phyloP scores from a whole-genome alignment of 805 yeast species.

The Torulaspora gathmanii region DNA sequence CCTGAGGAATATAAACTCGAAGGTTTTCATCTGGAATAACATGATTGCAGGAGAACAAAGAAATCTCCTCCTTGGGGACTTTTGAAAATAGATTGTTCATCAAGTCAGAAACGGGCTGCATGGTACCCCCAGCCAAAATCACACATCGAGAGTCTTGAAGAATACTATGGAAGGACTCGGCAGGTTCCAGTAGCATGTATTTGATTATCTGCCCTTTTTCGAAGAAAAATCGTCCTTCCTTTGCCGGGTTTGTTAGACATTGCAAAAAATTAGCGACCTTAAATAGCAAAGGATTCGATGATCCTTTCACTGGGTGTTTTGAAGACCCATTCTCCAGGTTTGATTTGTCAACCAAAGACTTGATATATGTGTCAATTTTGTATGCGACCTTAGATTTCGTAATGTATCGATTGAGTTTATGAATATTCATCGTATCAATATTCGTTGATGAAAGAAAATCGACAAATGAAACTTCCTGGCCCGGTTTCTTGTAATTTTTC shows the following conservation, averaged over 20 bases:
- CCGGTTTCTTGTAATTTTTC: conserved; percentile 41
- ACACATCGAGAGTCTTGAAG: conserved; percentile 64
- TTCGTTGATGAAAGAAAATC: conserved; percentile 56
- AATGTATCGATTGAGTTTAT: conserved; percentile 60
- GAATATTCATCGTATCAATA: conserved; percentile 67
- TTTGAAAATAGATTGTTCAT: conserved; percentile 61
- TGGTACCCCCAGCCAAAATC: conserved; percentile 88
- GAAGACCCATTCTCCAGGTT: conserved; percentile 6
- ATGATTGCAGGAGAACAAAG: conserved; percentile 72
- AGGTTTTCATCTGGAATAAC: conserved; percentile 70
- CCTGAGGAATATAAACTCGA: conserved; percentile 50
- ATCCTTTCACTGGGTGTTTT: background rate
- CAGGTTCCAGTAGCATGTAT: conserved; percentile 77
- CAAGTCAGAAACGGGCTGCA: conserved; percentile 83
- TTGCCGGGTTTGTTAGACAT: conserved; percentile 64
- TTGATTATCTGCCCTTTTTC: conserved; percentile 41
- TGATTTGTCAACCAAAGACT: conserved; percentile 6
- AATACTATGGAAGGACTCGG: conserved; percentile 60
- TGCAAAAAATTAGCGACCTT: conserved; percentile 60
- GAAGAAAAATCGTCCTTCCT: conserved; percentile 76
- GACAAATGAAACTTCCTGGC: conserved; percentile 46
- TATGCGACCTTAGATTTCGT: conserved; percentile 70
- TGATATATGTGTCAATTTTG: conserved; percentile 69
- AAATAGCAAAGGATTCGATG: conserved; percentile 52
- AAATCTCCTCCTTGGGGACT: conserved; percentile 40